These are phyloP conservation scores for Symbiodinium pilosum DNA, from an alignment of 73 alveolate species.

Conservation along the genomic window DNA sequence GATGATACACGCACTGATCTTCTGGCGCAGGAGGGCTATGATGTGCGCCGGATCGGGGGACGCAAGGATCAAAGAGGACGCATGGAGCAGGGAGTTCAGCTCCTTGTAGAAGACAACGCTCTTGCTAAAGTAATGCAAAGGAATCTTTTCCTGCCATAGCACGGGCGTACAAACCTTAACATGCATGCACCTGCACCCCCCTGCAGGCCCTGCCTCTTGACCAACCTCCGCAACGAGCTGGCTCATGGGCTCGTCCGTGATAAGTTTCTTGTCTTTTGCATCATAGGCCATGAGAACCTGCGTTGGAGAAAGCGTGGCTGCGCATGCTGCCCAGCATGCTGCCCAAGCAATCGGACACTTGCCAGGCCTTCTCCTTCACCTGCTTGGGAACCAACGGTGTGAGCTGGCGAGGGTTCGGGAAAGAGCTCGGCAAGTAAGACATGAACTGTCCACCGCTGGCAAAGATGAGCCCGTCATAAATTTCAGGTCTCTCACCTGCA, in stretches of 20 bases:
- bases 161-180: neutral
- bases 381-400: neutral
- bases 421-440: neutral
- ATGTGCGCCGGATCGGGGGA: neutral
- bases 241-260: too few species aligned
- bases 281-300: neutral
- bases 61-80: neutral
- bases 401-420: neutral
- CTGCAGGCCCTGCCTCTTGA: neutral
- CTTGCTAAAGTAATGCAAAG: neutral
- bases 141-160: neutral
- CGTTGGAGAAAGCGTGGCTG: too few species aligned
- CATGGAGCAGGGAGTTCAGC: neutral
- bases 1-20: neutral
- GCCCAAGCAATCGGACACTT: neutral
- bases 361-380: neutral
- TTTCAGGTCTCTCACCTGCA: neutral
- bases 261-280: neutral
- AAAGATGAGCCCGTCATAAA: too few species aligned
- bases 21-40: too few species aligned
- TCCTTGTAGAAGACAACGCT: neutral
- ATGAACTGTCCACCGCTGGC: too few species aligned
- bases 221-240: too few species aligned
- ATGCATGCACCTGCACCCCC: neutral
- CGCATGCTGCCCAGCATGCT: too few species aligned